Base-by-base conservation (phyloP, 805 yeast genomes). In the Cyberlindnera petersonii region DNA sequence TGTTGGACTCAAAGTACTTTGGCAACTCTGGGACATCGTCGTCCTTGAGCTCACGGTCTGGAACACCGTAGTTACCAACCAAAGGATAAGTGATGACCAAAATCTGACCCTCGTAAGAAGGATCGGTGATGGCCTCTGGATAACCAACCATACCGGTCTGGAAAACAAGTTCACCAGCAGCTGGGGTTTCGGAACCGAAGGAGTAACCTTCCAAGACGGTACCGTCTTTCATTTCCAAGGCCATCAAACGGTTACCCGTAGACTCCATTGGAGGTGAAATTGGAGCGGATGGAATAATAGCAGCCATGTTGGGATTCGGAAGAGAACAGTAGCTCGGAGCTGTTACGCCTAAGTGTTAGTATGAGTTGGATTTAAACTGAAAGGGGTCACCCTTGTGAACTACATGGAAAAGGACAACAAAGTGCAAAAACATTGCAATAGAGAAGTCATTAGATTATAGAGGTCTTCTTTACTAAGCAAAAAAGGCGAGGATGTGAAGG, bases 101-200 rank as follows among this genome's bases (percentile, higher is more conserved):
- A 59, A 93, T 91, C 69, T 93, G 98, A 48, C 98, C 98, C 60
- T 86, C 89, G 66, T 93, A 93, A 31, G 98, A 93, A 45, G 98
- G 98, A 67, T 93, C 98, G 28, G 98, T 88, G 64, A 93, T 78
- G 37, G 97, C 81, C 67, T 93, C 98, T 29, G 98, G 98, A 64
- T 93, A 93, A 47, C 98, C 98, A 53, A 93, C 98, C 96, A 93
- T 89, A 72, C 98, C 98, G 48, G 98, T 93, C 68, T 94, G 98
- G 79, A 93, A 93, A 45, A 93, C 98, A 56, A 94, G 78, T 70
- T 93, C 98, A 75, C 98, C 98, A 41, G 98, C 94, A 41, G 80
- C 78, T 19, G 95, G 64, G 44, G 73, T 77, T 47, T 82, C 82
- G 40, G 98, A 96, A 73, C 98, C 98, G 58, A 93, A 93, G 16